These are phyloP conservation scores for Globisporangium parvum DNA, from an alignment of 352 stramenopile species.

Conservation along the genomic window DNA sequence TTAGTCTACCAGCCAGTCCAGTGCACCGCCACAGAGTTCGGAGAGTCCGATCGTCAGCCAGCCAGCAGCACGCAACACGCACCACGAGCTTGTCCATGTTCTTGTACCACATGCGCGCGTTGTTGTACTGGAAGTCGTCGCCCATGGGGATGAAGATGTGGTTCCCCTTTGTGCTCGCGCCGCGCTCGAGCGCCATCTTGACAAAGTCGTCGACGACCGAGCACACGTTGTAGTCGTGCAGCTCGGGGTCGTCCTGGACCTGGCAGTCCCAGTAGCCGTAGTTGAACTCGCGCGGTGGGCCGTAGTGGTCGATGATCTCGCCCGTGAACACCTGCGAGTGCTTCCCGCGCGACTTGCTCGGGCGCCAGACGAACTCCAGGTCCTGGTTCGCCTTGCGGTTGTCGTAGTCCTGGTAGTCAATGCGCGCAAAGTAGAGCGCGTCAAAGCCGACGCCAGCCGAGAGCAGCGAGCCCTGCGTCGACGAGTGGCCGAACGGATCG, in stretches of 20 bases:
- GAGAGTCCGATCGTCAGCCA: too few species aligned
- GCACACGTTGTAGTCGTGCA: slow-evolving; percentile 89
- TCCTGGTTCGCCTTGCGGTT: slow-evolving; percentile 82
- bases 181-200: slow-evolving; percentile 58
- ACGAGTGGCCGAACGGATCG: slow-evolving; percentile 94
- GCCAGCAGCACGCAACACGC: too few species aligned
- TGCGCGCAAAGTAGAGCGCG: slow-evolving; percentile 96
- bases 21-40: background rate
- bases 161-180: slow-evolving; percentile 62
- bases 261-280: slow-evolving; percentile 62
- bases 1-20: background rate
- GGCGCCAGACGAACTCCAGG: slow-evolving; percentile 95
- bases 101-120: slow-evolving; percentile 87
- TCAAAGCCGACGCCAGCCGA: slow-evolving; percentile 92
- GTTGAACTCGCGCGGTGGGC: slow-evolving; percentile 64
- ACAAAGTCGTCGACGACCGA: slow-evolving; percentile 85
- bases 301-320: slow-evolving; percentile 84
- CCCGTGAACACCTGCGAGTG: slow-evolving; percentile 82
- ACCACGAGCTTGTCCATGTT: slow-evolving; percentile 96
- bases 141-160: slow-evolving; percentile 91
- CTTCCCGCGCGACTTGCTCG: slow-evolving; percentile 82
- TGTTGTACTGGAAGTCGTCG: slow-evolving; percentile 93
- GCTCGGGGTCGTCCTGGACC: slow-evolving; percentile 81
- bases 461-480: slow-evolving; percentile 91
- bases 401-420: slow-evolving; percentile 96